These are phyloP conservation scores for Leishmania guyanensis DNA, from an alignment of 208 protist genomes.

Conservation along the genomic window DNA sequence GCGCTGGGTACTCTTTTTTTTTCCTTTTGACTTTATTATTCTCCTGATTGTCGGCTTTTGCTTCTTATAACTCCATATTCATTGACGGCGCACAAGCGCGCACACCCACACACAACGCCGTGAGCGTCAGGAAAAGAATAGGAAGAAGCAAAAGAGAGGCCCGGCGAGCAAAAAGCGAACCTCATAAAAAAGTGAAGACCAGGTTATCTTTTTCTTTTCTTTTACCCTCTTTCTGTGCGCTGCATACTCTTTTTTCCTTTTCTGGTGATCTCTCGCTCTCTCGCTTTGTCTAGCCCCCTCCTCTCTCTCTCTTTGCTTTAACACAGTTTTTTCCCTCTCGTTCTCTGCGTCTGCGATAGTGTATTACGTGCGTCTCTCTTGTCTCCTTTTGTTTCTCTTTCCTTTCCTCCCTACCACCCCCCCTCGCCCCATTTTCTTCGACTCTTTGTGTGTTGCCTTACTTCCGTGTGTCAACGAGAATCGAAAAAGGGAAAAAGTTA, in stretches of 20 bases:
- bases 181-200: background rate
- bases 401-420: background rate
- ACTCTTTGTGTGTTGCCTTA: background rate
- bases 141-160: background rate
- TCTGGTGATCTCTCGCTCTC: background rate
- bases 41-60: slow-evolving; percentile 1
- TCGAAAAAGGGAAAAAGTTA: background rate
- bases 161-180: background rate
- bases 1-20: background rate
- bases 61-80: background rate
- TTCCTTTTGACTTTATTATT: slow-evolving; percentile 5
- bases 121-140: background rate
- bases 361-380: background rate
- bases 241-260: background rate
- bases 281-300: too few relatives aligned
- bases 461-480: background rate
- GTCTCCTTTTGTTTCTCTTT: background rate
- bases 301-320: background rate
- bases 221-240: background rate
- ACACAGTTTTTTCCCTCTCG: background rate
- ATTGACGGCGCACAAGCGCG: background rate
- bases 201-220: background rate
- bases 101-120: background rate
- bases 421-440: background rate
- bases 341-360: background rate